Evolutionary conservation across 106 monocot species (phyloP), one percentile per base, ranked within the genome.

Genomic region (Narthecium ossifragum): DNA sequence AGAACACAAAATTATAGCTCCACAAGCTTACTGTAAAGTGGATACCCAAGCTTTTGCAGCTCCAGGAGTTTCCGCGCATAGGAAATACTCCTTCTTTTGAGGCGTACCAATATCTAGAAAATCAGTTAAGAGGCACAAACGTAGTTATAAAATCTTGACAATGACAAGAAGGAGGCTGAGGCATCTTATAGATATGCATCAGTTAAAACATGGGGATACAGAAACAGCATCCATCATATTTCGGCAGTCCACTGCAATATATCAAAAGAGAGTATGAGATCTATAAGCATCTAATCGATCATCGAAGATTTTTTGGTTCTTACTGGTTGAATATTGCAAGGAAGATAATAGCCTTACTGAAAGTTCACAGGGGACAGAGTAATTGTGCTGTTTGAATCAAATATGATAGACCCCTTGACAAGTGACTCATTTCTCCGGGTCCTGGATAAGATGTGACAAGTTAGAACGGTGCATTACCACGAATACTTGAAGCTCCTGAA

Each of bases 21-120:
- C 45, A 66, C 50, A 70, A 81, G 68, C 83, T 90, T 87, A 98
- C 96, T 90, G 86, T 69, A 98, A 71, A 69, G 86, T 90, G 57
- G 86, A 81, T 74, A 98, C 90, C 96, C 96, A 98, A 57, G 96
- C 90, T 84, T 75, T 86, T 58, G 96, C 96, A 76, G 96, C 87
- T 67, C 81, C 84, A 52, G 96, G 86, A 71, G 96, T 98, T 84
- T 98, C 96, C 47, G 96, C 86, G 76, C 90, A 90, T 26, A 98
- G 83, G 31, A 98, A 98, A 56, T 87, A 87, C 31, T 98, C 90
- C 61, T 86, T 84, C 52, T 98, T 98, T 67, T 84, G 86, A 62
- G 90, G 90, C 10, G 96, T 98, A 32, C 96, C 96, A 61, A 98
- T 87, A 78, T 98, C 96, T 98, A 68, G 36, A 23, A 21, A 58